A percentile compares a stretch with the other conserved stretches of the same genome.
Evolutionary conservation across 192 early-diverging fungal species (phyloP).

Genomic region (Piromyces finnis): DNA sequence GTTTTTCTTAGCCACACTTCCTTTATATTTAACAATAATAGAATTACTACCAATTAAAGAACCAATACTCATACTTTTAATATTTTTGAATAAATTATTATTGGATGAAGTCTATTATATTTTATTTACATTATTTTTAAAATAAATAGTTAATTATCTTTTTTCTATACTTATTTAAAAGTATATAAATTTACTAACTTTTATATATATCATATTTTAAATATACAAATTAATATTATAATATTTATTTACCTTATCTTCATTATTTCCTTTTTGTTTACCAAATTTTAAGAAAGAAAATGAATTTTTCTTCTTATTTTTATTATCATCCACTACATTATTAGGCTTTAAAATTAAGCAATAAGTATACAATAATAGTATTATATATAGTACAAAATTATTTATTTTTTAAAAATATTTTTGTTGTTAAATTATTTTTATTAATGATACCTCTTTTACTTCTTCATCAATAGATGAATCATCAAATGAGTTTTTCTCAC

Average conservation of each 20-base stretch:
- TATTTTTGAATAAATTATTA: not conserved
- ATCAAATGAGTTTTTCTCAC: not conserved
- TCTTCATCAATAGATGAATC: not conserved
- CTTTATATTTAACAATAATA: not conserved
- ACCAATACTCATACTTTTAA: not conserved
- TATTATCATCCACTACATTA: not conserved
- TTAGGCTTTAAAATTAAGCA: too few species aligned
- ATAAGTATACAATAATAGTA: too few species aligned
- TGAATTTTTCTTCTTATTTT: not conserved
- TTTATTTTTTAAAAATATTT: too few species aligned
- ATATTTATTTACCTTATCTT: too few species aligned
- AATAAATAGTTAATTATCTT: not conserved
- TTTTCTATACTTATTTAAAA: too few species aligned
- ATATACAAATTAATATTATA: not conserved
- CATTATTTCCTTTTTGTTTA: not conserved
- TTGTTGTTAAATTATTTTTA: too few species aligned
- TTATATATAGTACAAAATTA: too few species aligned
- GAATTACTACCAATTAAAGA: not conserved
- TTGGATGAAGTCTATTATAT: not conserved
- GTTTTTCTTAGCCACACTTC: not conserved
- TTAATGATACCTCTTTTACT: too few species aligned
- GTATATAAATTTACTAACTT: not conserved
- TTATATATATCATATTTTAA: not conserved
- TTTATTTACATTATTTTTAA: not conserved
- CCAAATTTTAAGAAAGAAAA: not conserved